Percentiles rank a stretch among this genome's conserved stretches.
Conservation (phyloP, 2,329 filamentous ascomycete genomes). For the Microdochium nivale region DNA sequence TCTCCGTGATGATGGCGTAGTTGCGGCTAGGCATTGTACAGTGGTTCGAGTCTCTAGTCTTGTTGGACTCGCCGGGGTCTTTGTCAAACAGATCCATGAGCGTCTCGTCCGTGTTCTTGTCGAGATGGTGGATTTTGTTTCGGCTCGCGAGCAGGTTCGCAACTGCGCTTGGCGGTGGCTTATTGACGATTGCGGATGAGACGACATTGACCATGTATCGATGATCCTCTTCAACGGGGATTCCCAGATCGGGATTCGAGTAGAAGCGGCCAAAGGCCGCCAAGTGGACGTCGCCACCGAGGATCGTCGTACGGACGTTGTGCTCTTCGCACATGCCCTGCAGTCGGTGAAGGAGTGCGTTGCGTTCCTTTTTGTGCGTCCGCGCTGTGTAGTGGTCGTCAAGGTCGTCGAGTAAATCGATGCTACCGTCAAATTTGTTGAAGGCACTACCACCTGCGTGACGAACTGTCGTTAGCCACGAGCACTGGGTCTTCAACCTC, state of each 20-base stretch:
- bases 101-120: conserved; percentile 76
- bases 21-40: conserved; percentile 91
- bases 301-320: conserved; percentile 82
- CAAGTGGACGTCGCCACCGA: conserved; percentile 90
- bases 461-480: background rate
- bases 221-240: conserved; percentile 74
- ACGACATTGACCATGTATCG: conserved; percentile 94
- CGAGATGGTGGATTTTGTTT: conserved; percentile 71
- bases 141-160: conserved; percentile 84
- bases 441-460: conserved; percentile 65
- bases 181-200: conserved; percentile 92
- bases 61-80: conserved; percentile 71
- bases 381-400: conserved; percentile 95
- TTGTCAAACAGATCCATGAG: conserved; percentile 87
- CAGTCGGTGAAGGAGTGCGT: conserved; percentile 67
- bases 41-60: conserved; percentile 67
- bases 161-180: conserved; percentile 78
- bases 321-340: conserved; percentile 79
- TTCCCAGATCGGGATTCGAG: conserved; percentile 70
- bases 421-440: conserved; percentile 88
- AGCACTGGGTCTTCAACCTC: background rate
- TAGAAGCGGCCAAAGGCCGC: conserved; percentile 92
- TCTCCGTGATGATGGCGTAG: conserved; percentile 85
- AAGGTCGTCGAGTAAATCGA: conserved; percentile 85
- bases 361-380: conserved; percentile 85